Percentiles rank a stretch among this genome's conserved stretches.
phyloP scores from a whole-genome alignment of 441 rosid genomes.

The Bocquillonia castaneifolia region DNA sequence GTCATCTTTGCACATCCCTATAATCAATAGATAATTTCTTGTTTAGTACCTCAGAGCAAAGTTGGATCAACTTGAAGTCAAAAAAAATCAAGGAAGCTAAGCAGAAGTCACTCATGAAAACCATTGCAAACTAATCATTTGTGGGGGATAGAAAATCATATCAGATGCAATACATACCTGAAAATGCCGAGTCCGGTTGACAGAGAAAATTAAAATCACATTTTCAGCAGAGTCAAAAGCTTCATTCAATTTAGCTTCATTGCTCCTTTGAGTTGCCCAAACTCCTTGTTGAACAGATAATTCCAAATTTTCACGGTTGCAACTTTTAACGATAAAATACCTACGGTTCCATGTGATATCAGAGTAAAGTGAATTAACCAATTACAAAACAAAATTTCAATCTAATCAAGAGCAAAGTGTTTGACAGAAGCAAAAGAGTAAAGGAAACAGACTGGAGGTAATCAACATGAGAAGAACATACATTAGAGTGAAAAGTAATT shows the following conservation, averaged over 20 bases:
- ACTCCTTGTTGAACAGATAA: conserved; percentile 98
- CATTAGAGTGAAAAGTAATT: not conserved
- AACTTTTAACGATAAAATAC: conserved; percentile 98
- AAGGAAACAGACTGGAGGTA: not conserved
- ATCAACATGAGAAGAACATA: not conserved
- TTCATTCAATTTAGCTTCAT: conserved; percentile 94
- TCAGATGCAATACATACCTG: conserved; percentile 59
- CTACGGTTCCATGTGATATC: conserved; percentile 41
- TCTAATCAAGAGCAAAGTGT: conserved; percentile 13
- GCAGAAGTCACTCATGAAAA: not conserved
- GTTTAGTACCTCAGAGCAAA: conserved; percentile 18
- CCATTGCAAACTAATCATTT: conserved; percentile 1
- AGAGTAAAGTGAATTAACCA: conserved; percentile 21
- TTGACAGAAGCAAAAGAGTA: conserved; percentile 7
- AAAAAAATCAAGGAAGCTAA: conserved; percentile 6
- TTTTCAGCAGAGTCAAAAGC: conserved; percentile 91
- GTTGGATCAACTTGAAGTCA: conserved; percentile 4
- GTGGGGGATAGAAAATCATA: too few species aligned
- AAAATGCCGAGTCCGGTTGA: conserved; percentile 94
- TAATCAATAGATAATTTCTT: conserved; percentile 20
- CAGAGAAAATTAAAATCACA: conserved; percentile 88
- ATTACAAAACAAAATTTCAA: conserved; percentile 15
- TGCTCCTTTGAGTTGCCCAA: conserved; percentile 99
- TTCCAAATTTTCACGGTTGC: conserved; percentile 96
- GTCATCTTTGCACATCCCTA: conserved; percentile 99